Conservation (phyloP, 768 basidiomycete species). For the Cystoderma amianthinum region DNA sequence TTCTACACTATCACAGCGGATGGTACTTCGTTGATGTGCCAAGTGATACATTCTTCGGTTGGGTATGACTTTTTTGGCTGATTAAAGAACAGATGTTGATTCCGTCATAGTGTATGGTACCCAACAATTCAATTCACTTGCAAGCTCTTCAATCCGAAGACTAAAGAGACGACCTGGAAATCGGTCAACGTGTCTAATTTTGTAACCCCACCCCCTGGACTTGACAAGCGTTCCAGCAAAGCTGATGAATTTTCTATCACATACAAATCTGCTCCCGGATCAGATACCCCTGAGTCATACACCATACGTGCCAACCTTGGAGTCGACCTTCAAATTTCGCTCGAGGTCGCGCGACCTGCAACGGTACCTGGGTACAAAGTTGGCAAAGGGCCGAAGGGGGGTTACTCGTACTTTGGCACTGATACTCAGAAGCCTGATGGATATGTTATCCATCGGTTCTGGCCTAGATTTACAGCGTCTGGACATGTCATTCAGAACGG, state of each 20-base stretch:
- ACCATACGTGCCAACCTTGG: constrained; percentile 73
- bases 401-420: constrained; percentile 81
- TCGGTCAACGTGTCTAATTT: constrained; percentile 83
- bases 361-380: constrained; percentile 85
- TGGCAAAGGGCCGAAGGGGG: constrained; percentile 83
- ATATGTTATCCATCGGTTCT: constrained; percentile 88
- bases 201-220: constrained; percentile 61
- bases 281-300: constrained; percentile 71
- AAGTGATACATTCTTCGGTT: constrained; percentile 82
- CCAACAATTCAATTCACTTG: constrained; percentile 92
- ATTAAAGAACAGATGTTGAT: no score
- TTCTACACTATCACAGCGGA: constrained; percentile 83
- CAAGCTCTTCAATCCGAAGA: constrained; percentile 79
- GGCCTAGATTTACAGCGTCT: constrained; percentile 59
- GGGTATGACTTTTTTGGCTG: constrained; percentile 54
- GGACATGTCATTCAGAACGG: constrained; percentile 70
- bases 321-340: constrained; percentile 71
- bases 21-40: constrained; percentile 73
- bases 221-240: constrained; percentile 84
- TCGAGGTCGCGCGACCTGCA: constrained; percentile 66
- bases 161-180: constrained; percentile 74
- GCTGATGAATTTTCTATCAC: constrained; percentile 81
- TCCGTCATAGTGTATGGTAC: constrained; percentile 67
- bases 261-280: constrained; percentile 44
- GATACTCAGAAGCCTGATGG: constrained; percentile 67